Percentiles rank a stretch among this genome's conserved stretches.
Evolutionary conservation across 2,329 filamentous ascomycete species (phyloP).

Genomic region (Byssothecium circinans): DNA sequence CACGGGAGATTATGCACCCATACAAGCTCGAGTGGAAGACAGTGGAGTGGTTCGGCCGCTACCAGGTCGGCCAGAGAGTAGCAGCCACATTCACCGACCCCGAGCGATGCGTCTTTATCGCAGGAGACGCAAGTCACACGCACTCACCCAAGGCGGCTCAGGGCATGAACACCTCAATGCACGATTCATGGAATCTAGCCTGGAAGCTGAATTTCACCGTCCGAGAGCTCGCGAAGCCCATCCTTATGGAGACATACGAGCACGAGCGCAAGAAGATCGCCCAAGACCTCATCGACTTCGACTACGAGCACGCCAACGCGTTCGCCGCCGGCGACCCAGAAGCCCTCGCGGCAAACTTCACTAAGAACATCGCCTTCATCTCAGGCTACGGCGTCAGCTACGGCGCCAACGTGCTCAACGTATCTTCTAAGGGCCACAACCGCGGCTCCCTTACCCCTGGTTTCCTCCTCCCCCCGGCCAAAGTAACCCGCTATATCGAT

Average conservation of each 20-base stretch:
- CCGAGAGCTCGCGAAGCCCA: conserved; percentile 42
- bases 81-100: conserved; percentile 50
- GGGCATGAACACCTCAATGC: conserved; percentile 51
- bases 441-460: conserved; percentile 47
- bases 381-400: conserved; percentile 73
- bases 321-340: conserved; percentile 63
- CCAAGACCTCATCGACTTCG: conserved; percentile 49
- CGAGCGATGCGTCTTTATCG: conserved; percentile 50
- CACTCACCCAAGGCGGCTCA: conserved; percentile 48
- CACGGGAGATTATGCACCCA: conserved; percentile 51
- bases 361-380: conserved; percentile 72
- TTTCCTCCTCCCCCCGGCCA: conserved; percentile 63
- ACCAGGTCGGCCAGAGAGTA: conserved; percentile 54
- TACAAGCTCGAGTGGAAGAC: conserved; percentile 50
- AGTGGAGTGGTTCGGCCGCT: conserved; percentile 55
- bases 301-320: conserved; percentile 54
- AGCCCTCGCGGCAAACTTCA: conserved; percentile 68
- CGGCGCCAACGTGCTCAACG: conserved; percentile 63
- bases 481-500: conserved; percentile 73
- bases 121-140: conserved; percentile 52
- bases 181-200: conserved; percentile 48
- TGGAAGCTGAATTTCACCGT: conserved; percentile 50
- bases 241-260: conserved; percentile 45
- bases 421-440: conserved; percentile 53
- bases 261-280: conserved; percentile 48